phyloP scores from a whole-genome alignment of 2,329 filamentous ascomycete genomes.

The Aspergillus udagawae region DNA sequence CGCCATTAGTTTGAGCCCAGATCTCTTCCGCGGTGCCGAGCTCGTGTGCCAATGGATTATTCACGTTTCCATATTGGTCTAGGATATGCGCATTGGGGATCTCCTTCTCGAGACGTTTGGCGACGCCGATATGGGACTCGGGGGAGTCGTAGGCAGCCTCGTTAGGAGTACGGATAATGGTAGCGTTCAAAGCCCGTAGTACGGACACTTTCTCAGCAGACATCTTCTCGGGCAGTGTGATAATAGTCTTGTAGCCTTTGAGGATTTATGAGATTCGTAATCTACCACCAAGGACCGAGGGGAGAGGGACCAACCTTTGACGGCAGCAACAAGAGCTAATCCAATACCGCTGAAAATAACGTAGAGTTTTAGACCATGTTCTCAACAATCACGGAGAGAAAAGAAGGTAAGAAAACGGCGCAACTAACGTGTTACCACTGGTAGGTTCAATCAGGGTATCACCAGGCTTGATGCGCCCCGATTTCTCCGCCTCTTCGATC shows the following conservation, averaged over 20 bases:
- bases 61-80: slow-evolving; percentile 87
- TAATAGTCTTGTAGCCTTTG: slow-evolving; percentile 86
- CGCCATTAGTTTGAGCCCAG: slow-evolving; percentile 82
- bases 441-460: slow-evolving; percentile 98
- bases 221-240: slow-evolving; percentile 99
- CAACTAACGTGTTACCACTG: slow-evolving; percentile 76
- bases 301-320: slow-evolving; percentile 58
- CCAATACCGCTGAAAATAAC: slow-evolving; percentile 66
- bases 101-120: slow-evolving; percentile 84
- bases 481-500: slow-evolving; percentile 91
- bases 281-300: background rate
- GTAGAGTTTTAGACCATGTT: background rate
- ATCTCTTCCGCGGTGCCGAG: slow-evolving; percentile 93
- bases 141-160: slow-evolving; percentile 92
- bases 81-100: slow-evolving; percentile 95
- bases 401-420: background rate
- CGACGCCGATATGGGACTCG: slow-evolving; percentile 96
- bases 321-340: slow-evolving; percentile 84
- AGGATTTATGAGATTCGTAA: background rate
- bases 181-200: slow-evolving; percentile 85
- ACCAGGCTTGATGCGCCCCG: slow-evolving; percentile 90
- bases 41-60: slow-evolving; percentile 94
- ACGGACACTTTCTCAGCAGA: slow-evolving; percentile 97
- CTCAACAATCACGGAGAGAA: background rate
- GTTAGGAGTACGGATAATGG: slow-evolving; percentile 95